Percentiles rank a stretch among this genome's conserved stretches.
phyloP scores from a whole-genome alignment of 2,329 filamentous ascomycete genomes.

The Lojkania enalia region DNA sequence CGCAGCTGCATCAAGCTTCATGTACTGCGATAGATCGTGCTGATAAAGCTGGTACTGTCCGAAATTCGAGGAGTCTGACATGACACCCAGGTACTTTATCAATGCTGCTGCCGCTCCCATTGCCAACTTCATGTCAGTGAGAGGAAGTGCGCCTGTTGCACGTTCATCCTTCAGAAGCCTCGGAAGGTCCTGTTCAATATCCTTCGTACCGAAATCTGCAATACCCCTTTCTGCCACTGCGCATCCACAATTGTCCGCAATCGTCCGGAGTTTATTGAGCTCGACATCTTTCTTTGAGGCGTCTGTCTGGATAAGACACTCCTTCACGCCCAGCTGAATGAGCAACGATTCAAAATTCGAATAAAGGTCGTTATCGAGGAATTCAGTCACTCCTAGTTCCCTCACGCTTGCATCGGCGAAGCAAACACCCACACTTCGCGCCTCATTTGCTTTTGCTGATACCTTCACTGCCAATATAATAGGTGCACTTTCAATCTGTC shows the following conservation, averaged over 20 bases:
- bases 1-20: constrained; percentile 96
- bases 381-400: constrained; percentile 95
- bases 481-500: constrained; percentile 83
- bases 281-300: constrained; percentile 82
- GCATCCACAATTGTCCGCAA: constrained; percentile 90
- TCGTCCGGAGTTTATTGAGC: constrained; percentile 80
- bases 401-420: constrained; percentile 97
- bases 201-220: constrained; percentile 80
- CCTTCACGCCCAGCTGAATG: constrained; percentile 93
- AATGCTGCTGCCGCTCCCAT: constrained; percentile 93
- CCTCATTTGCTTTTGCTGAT: constrained; percentile 82
- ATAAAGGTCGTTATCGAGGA: constrained; percentile 97
- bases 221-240: constrained; percentile 79
- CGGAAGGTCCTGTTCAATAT: constrained; percentile 94
- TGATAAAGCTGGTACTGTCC: constrained; percentile 97
- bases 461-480: constrained; percentile 96
- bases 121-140: constrained; percentile 90
- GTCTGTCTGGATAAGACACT: constrained; percentile 85
- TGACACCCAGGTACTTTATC: constrained; percentile 89
- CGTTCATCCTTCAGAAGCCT: constrained; percentile 85
- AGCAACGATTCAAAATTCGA: constrained; percentile 96
- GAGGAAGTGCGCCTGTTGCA: constrained; percentile 74
- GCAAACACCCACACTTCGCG: constrained; percentile 86
- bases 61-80: constrained; percentile 92
- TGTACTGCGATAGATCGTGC: constrained; percentile 93